Conservation (phyloP, 2,329 filamentous ascomycete genomes). For the Ascocoryne sarcoides region DNA sequence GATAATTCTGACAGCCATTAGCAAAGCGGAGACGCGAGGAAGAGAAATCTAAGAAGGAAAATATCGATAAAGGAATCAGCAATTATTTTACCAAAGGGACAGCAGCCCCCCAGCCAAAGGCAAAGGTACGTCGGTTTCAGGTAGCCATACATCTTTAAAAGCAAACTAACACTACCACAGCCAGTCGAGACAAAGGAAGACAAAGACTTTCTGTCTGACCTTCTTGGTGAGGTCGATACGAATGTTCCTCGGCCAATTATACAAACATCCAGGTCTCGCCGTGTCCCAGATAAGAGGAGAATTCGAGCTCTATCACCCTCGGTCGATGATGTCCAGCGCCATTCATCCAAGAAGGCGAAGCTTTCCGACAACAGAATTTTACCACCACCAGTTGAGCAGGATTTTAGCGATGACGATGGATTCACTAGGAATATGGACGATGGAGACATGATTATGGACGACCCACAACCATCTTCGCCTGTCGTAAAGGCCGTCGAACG, state of each 20-base stretch:
- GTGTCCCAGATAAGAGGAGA: slow-evolving; percentile 69
- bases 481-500: slow-evolving; percentile 69
- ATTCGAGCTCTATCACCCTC: slow-evolving; percentile 73
- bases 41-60: slow-evolving; percentile 75
- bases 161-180: slow-evolving; percentile 36
- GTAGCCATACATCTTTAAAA: neutral
- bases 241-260: slow-evolving; percentile 57
- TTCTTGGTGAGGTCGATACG: slow-evolving; percentile 81
- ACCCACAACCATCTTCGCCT: slow-evolving; percentile 79
- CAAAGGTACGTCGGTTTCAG: slow-evolving; percentile 55
- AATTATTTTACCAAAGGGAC: slow-evolving; percentile 86
- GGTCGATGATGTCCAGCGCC: slow-evolving; percentile 41
- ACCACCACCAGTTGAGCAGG: slow-evolving; percentile 38
- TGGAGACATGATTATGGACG: slow-evolving; percentile 69
- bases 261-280: slow-evolving; percentile 55
- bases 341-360: slow-evolving; percentile 48
- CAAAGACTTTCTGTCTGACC: slow-evolving; percentile 73
- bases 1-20: slow-evolving; percentile 28
- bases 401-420: slow-evolving; percentile 48
- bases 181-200: slow-evolving; percentile 76
- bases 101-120: slow-evolving; percentile 58
- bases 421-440: slow-evolving; percentile 53
- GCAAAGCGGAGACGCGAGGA: slow-evolving; percentile 84
- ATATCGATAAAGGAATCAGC: slow-evolving; percentile 83
- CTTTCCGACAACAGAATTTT: slow-evolving; percentile 40